Evolutionary conservation across 176 grass and related monocot species (phyloP).

Genomic region (Ampelocalamus luodianensis): DNA sequence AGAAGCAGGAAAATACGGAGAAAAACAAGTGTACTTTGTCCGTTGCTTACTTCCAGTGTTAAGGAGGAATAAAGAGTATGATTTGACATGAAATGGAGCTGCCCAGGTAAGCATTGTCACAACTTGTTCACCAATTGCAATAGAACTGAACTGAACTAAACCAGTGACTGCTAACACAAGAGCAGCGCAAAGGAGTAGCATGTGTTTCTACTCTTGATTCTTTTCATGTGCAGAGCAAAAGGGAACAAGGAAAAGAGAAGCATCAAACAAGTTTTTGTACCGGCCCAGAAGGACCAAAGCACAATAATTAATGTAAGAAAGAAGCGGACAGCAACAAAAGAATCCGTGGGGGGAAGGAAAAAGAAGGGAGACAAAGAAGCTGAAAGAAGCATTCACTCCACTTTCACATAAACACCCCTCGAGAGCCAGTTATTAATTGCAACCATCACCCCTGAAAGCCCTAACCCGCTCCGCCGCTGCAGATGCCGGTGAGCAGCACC

Average conservation of each 20-base stretch:
- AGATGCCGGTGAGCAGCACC: slow-evolving; percentile 79
- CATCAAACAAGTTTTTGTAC: not conserved
- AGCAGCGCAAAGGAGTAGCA: not conserved
- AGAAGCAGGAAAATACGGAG: not conserved
- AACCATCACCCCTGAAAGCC: too few species aligned
- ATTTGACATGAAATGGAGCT: not conserved
- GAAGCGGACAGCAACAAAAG: not conserved
- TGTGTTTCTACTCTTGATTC: not conserved
- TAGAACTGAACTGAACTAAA: not conserved
- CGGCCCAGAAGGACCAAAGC: slow-evolving; percentile 16
- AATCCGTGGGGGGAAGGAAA: not conserved
- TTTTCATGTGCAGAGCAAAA: not conserved
- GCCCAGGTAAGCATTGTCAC: not conserved
- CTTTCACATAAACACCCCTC: slow-evolving; percentile 31
- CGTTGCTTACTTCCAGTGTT: not conserved
- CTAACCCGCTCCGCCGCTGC: slow-evolving; percentile 70
- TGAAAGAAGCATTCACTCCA: slow-evolving; percentile 9
- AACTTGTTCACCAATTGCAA: not conserved
- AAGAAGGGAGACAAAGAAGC: not conserved
- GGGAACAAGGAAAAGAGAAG: not conserved
- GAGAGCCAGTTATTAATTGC: slow-evolving; percentile 1
- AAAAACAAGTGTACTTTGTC: not conserved
- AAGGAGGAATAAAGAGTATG: too few species aligned
- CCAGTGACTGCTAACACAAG: not conserved
- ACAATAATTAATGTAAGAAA: slow-evolving; percentile 11